These are phyloP conservation scores for Aspergillus calidoustus DNA, from an alignment of 2,329 filamentous ascomycete genomes.

Conservation along the genomic window DNA sequence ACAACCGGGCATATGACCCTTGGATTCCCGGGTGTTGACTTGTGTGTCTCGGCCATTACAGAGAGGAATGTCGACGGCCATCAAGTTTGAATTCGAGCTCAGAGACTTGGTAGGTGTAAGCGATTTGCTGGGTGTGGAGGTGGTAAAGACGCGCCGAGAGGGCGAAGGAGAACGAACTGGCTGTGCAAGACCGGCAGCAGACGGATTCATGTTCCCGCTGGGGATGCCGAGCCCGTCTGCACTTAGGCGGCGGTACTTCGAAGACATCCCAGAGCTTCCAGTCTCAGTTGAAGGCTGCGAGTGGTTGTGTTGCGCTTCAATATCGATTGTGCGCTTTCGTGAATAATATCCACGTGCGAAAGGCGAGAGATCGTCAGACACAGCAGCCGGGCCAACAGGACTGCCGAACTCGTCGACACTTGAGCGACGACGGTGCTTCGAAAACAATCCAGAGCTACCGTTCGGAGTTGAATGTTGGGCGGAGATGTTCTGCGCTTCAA, in stretches of 20 bases:
- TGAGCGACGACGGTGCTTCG: no score
- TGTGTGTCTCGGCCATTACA: background rate
- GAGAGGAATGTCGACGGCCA: background rate
- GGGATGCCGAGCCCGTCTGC: slow-evolving; percentile 1
- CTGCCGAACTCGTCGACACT: no score
- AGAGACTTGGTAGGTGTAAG: background rate
- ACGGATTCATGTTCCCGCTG: background rate
- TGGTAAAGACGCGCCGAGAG: background rate
- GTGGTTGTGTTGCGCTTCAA: background rate
- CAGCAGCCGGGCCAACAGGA: background rate
- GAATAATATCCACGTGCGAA: background rate
- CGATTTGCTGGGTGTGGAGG: background rate
- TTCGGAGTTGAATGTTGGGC: no score
- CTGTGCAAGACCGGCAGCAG: background rate
- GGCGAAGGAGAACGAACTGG: background rate
- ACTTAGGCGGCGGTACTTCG: slow-evolving; percentile 23
- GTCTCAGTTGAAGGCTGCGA: background rate
- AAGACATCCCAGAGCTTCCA: background rate
- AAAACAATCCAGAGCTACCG: no score
- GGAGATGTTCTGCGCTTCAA: background rate
- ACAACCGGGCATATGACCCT: slow-evolving; percentile 5
- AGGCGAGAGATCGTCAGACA: slow-evolving; percentile 5
- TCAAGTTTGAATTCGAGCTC: background rate
- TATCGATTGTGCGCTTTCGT: no score
- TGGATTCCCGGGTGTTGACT: background rate